Evolutionary conservation across 2,329 filamentous ascomycete species (phyloP).

Genomic region (Botryotinia narcissicola): DNA sequence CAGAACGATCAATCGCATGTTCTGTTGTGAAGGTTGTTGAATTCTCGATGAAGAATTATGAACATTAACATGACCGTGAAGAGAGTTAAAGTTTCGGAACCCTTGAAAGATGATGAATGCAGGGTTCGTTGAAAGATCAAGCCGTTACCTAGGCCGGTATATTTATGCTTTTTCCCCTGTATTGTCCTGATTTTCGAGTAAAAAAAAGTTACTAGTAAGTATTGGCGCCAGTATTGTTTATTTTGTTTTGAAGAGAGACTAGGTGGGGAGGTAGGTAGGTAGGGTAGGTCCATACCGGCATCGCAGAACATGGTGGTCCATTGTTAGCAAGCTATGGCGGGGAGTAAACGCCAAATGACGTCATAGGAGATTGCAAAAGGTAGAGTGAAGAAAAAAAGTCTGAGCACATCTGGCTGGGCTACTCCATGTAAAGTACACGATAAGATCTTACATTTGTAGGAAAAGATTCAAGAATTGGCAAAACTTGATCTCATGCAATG

Average conservation of each 20-base stretch:
- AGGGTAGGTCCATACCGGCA: neutral
- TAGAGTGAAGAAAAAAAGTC: neutral
- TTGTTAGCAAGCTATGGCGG: neutral
- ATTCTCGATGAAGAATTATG: neutral
- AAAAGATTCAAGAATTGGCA: neutral
- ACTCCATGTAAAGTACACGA: no score
- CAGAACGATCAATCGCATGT: neutral
- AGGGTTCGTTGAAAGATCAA: neutral
- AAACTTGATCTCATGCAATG: neutral
- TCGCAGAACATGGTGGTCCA: neutral
- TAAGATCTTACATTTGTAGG: neutral
- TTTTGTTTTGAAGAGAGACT: neutral
- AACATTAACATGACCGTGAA: constrained; percentile 10
- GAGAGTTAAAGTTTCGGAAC: neutral
- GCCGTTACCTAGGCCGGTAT: neutral
- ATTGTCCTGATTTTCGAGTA: neutral
- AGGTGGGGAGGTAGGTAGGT: no score
- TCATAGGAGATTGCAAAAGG: neutral
- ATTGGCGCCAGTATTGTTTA: neutral
- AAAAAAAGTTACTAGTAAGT: neutral
- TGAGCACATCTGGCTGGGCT: neutral
- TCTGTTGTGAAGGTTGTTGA: neutral
- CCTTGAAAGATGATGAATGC: neutral
- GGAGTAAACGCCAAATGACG: neutral
- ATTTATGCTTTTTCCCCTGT: neutral